These are phyloP conservation scores for Kodamaea alishanica DNA, from an alignment of 1,139 yeast genomes.

Conservation along the genomic window DNA sequence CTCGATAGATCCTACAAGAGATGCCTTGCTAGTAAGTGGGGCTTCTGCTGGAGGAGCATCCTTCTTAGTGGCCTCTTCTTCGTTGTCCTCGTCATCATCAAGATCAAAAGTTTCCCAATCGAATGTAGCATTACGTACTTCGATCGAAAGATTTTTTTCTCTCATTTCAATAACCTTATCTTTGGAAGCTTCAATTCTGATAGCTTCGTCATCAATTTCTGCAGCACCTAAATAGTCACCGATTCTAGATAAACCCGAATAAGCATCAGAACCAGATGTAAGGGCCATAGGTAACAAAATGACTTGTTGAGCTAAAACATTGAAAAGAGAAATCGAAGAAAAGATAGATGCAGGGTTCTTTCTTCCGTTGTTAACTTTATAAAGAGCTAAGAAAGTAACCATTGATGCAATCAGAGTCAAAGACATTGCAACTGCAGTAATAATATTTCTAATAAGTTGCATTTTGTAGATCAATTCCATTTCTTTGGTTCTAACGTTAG, in stretches of 20 bases:
- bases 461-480: slow-evolving; percentile 45
- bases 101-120: slow-evolving; percentile 58
- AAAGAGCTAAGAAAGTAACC: slow-evolving; percentile 69
- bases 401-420: slow-evolving; percentile 67
- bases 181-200: slow-evolving; percentile 16
- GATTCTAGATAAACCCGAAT: slow-evolving; percentile 56
- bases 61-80: slow-evolving; percentile 3
- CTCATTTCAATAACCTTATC: slow-evolving; percentile 15
- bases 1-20: slow-evolving; percentile 3
- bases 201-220: slow-evolving; percentile 25
- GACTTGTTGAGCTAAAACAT: slow-evolving; percentile 48
- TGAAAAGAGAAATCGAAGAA: slow-evolving; percentile 74
- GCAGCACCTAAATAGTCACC: slow-evolving; percentile 39
- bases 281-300: slow-evolving; percentile 70
- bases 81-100: slow-evolving; percentile 14
- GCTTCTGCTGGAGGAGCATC: slow-evolving; percentile 2
- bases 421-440: slow-evolving; percentile 55
- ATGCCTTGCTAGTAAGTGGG: background rate
- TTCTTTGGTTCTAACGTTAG: slow-evolving; percentile 46
- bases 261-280: slow-evolving; percentile 61
- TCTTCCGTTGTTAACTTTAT: slow-evolving; percentile 40
- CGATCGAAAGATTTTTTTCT: slow-evolving; percentile 12
- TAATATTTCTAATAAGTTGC: slow-evolving; percentile 55
- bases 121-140: slow-evolving; percentile 38
- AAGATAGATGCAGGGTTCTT: slow-evolving; percentile 71